Evolutionary conservation across 768 basidiomycete genomes (phyloP).

Genomic region (Mycena pura): DNA sequence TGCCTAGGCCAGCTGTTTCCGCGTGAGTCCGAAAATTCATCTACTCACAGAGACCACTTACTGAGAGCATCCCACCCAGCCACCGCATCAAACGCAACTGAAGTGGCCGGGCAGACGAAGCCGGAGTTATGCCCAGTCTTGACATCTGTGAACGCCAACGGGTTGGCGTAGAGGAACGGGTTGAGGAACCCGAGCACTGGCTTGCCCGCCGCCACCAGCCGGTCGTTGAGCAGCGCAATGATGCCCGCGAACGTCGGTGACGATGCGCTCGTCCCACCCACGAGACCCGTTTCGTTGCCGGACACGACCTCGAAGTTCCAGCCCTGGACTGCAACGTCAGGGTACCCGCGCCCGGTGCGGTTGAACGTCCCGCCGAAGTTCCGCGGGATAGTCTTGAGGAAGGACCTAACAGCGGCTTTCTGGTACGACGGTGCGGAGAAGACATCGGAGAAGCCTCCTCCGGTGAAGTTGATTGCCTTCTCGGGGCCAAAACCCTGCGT

Average conservation of each 20-base stretch:
- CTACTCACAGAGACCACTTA: neutral
- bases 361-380: constrained; percentile 8
- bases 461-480: constrained; percentile 19
- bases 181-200: constrained; percentile 41
- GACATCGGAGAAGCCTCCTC: constrained; percentile 49
- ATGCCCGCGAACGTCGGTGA: constrained; percentile 51
- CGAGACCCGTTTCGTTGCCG: neutral
- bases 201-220: constrained; percentile 37
- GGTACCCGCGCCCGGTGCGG: constrained; percentile 26
- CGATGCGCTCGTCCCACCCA: constrained; percentile 51
- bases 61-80: constrained; percentile 8
- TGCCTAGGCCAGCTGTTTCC: constrained; percentile 1
- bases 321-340: constrained; percentile 24
- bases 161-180: constrained; percentile 1
- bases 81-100: constrained; percentile 4
- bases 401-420: constrained; percentile 30
- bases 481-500: constrained; percentile 6
- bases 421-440: constrained; percentile 44
- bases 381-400: constrained; percentile 26
- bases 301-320: constrained; percentile 5
- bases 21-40: neutral
- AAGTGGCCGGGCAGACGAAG: neutral
- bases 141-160: neutral
- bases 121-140: constrained; percentile 12
- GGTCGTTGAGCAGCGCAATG: constrained; percentile 52